Conservation (phyloP, 805 yeast species). For the Schizosaccharomyces pombe region DNA sequence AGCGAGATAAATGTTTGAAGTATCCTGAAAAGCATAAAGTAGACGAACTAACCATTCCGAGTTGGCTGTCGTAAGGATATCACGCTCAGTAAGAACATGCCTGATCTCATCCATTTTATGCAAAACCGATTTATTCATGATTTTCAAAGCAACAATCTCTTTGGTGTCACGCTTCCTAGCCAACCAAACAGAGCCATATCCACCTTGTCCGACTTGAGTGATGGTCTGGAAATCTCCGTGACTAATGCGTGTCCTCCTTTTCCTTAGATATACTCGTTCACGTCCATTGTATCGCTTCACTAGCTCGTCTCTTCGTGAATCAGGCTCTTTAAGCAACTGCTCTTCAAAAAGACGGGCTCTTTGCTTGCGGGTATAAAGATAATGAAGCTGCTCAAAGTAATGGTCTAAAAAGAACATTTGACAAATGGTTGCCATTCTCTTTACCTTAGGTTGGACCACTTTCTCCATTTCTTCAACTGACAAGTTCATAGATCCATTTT, state of each 20-base stretch:
- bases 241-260: constrained; percentile 73
- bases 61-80: constrained; percentile 83
- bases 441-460: not conserved
- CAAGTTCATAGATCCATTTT: not conserved
- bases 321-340: constrained; percentile 17
- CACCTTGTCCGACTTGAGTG: constrained; percentile 98
- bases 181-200: constrained; percentile 93
- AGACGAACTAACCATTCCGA: constrained; percentile 90
- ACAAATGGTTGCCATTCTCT: constrained; percentile 1
- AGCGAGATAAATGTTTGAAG: constrained; percentile 71
- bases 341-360: constrained; percentile 49
- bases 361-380: constrained; percentile 66
- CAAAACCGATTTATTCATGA: constrained; percentile 63
- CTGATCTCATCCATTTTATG: constrained; percentile 83
- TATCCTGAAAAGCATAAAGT: constrained; percentile 84
- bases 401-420: constrained; percentile 50
- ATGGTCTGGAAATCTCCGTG: constrained; percentile 89
- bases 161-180: constrained; percentile 85
- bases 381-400: constrained; percentile 88
- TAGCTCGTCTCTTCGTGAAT: constrained; percentile 26
- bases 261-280: constrained; percentile 65
- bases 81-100: constrained; percentile 89
- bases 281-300: constrained; percentile 66
- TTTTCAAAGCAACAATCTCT: constrained; percentile 87
- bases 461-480: constrained; percentile 1